Evolutionary conservation across 192 early-diverging fungal genomes (phyloP).

Genomic region (Coemansia sp.): DNA sequence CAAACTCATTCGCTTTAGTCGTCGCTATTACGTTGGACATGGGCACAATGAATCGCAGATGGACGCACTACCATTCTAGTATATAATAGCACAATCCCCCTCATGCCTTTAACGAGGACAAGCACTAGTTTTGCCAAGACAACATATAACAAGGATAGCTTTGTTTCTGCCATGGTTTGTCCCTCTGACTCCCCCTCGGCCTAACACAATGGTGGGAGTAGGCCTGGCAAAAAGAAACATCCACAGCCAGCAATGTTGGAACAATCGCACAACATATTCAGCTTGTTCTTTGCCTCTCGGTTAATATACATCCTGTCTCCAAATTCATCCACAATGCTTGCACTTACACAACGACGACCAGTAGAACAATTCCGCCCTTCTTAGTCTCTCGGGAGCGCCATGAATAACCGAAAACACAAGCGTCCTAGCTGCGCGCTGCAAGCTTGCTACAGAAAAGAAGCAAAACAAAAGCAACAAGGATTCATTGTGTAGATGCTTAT

Average conservation of each 20-base stretch:
- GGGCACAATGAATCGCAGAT: not conserved
- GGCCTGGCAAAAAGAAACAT: no score
- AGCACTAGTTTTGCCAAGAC: no score
- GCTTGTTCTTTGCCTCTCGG: not conserved
- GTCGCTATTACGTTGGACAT: not conserved
- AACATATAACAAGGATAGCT: no score
- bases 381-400: constrained; percentile 36
- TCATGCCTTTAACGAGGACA: no score
- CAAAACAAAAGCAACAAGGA: constrained; percentile 1
- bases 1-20: not conserved
- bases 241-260: not conserved
- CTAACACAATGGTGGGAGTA: no score
- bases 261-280: not conserved
- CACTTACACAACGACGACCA: constrained; percentile 53
- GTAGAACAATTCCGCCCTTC: constrained; percentile 47
- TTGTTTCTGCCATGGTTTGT: no score
- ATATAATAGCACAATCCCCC: no score
- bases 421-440: constrained; percentile 53
- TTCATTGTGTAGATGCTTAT: not conserved
- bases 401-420: constrained; percentile 48
- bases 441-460: constrained; percentile 22
- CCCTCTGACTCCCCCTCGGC: no score
- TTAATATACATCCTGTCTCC: not conserved
- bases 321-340: not conserved
- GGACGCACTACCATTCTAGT: no score